These are phyloP conservation scores for Dipteronia sinensis DNA, from an alignment of 345 rosid species.

Conservation along the genomic window DNA sequence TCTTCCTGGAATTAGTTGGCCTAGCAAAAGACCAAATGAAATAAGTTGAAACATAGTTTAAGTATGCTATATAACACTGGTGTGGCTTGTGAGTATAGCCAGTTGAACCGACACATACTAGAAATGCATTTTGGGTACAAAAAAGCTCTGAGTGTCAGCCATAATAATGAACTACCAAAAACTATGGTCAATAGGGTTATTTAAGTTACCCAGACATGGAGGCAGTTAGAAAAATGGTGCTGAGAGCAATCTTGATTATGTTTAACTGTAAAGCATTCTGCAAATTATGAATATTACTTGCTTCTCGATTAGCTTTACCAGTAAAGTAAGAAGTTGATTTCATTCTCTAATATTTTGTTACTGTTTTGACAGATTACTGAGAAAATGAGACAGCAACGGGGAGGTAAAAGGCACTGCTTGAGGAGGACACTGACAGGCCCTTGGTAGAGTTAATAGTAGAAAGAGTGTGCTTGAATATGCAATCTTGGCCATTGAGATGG, in stretches of 20 bases:
- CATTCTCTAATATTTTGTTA: background rate
- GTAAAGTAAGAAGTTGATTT: constrained; percentile 8
- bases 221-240: no score
- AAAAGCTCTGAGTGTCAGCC: no score
- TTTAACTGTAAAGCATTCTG: background rate
- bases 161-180: no score
- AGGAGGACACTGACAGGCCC: constrained; percentile 90
- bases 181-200: no score
- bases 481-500: constrained; percentile 22
- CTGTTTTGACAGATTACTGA: constrained; percentile 44
- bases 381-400: constrained; percentile 50
- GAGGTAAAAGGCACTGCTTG: constrained; percentile 70
- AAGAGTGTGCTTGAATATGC: background rate
- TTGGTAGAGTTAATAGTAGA: constrained; percentile 48
- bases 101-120: no score
- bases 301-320: background rate
- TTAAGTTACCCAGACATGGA: no score
- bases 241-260: background rate
- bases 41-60: no score
- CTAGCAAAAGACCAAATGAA: no score
- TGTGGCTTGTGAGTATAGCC: no score
- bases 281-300: background rate
- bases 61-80: no score
- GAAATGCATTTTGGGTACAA: no score
- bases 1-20: no score